A percentile compares a stretch with the other conserved stretches of the same genome.
These are phyloP conservation scores for Lunasporangiospora selenospora DNA, from an alignment of 192 early-diverging fungal genomes.

Conservation along the genomic window DNA sequence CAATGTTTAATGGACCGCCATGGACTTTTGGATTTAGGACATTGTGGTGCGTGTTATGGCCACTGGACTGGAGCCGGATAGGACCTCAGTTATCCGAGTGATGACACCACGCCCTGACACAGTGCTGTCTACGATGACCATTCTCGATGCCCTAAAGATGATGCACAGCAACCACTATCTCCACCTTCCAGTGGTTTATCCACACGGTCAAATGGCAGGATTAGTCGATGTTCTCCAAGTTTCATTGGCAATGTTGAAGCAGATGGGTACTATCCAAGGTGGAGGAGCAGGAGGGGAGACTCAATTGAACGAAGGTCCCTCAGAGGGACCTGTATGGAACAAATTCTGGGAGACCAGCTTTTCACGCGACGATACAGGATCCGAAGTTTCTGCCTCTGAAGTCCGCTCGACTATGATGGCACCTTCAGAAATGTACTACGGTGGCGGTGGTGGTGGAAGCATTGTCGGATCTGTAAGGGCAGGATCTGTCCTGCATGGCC, in stretches of 20 bases:
- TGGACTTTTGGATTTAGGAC: too few species aligned
- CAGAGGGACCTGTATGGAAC: slow-evolving; percentile 52
- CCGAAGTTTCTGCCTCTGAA: slow-evolving; percentile 44
- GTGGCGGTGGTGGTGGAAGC: slow-evolving; percentile 1
- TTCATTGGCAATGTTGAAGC: slow-evolving; percentile 73
- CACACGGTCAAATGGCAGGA: slow-evolving; percentile 66
- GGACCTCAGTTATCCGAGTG: slow-evolving; percentile 91
- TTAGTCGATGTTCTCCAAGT: slow-evolving; percentile 79
- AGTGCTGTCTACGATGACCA: slow-evolving; percentile 61
- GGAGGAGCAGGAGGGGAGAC: background rate
- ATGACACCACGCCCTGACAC: slow-evolving; percentile 89
- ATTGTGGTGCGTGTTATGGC: slow-evolving; percentile 82
- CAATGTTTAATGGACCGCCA: slow-evolving; percentile 78
- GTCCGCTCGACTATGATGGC: slow-evolving; percentile 14
- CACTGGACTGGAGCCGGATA: slow-evolving; percentile 78
- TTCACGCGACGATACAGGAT: slow-evolving; percentile 44
- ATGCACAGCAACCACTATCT: slow-evolving; percentile 83
- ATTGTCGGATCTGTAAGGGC: slow-evolving; percentile 29
- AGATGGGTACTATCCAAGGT: slow-evolving; percentile 65
- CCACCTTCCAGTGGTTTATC: slow-evolving; percentile 76
- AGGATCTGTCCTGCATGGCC: background rate
- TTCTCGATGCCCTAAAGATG: slow-evolving; percentile 76
- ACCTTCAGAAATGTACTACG: slow-evolving; percentile 5
- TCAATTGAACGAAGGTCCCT: background rate
- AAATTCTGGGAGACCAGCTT: slow-evolving; percentile 57